Percentiles rank a stretch among this genome's conserved stretches.
phyloP scores from a whole-genome alignment of 495 filamentous ascomycete genomes.

The Aspergillus steynii region DNA sequence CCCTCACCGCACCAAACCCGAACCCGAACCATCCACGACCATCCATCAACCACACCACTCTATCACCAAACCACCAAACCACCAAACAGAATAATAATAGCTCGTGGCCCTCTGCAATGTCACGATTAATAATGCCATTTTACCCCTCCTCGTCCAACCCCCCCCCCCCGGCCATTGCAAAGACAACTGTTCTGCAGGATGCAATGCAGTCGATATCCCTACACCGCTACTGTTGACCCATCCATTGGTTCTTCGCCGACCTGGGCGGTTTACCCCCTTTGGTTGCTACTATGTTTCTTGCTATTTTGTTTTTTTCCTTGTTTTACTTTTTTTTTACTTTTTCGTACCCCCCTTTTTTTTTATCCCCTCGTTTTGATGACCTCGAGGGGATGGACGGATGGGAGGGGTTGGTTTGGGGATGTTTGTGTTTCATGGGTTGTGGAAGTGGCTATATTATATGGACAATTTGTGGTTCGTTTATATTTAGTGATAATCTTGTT shows the following conservation, averaged over 20 bases:
- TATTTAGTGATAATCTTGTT: neutral
- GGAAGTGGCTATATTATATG: neutral
- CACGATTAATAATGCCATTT: neutral
- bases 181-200: neutral
- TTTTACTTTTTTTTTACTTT: too few relatives aligned
- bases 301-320: neutral
- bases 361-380: too few relatives aligned
- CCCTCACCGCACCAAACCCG: too few relatives aligned
- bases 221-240: constrained; percentile 20
- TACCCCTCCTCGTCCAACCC: neutral
- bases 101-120: neutral
- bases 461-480: neutral
- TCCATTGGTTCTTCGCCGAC: neutral
- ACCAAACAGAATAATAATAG: too few relatives aligned
- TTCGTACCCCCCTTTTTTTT: too few relatives aligned
- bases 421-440: too few relatives aligned
- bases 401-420: too few relatives aligned
- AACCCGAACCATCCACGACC: too few relatives aligned
- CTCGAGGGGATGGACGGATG: too few relatives aligned
- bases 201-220: constrained; percentile 6
- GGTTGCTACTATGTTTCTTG: neutral
- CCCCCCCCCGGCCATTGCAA: neutral
- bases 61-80: too few relatives aligned
- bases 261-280: neutral
- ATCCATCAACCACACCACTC: too few relatives aligned